Percentiles rank a stretch among this genome's conserved stretches.
Evolutionary conservation across 1,284 basidiomycete species (phyloP).

Genomic region (Puccinia horiana): DNA sequence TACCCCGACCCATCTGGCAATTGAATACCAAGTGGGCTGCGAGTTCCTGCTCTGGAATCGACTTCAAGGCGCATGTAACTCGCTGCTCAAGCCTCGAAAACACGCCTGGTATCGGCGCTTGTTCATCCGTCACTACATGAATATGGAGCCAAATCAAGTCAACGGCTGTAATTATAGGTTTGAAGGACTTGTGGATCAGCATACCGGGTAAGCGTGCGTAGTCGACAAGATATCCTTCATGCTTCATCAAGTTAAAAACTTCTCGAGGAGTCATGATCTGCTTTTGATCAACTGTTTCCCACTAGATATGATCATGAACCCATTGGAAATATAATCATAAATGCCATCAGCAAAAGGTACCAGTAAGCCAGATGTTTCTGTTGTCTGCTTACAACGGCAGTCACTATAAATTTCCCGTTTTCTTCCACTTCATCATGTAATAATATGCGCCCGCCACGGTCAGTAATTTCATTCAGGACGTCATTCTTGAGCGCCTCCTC

Average conservation of each 20-base stretch:
- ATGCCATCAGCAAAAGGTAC: neutral
- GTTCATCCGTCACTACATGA: slow-evolving; percentile 80
- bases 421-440: slow-evolving; percentile 93
- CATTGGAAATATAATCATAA: slow-evolving; percentile 56
- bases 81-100: slow-evolving; percentile 75
- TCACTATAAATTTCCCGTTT: slow-evolving; percentile 73
- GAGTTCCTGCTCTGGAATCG: slow-evolving; percentile 59
- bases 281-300: slow-evolving; percentile 78
- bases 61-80: slow-evolving; percentile 67
- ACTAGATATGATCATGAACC: slow-evolving; percentile 59
- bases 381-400: slow-evolving; percentile 50
- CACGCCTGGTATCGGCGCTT: slow-evolving; percentile 84
- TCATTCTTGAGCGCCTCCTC: slow-evolving; percentile 86
- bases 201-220: slow-evolving; percentile 47
- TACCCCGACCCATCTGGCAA: slow-evolving; percentile 75
- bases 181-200: neutral
- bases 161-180: neutral
- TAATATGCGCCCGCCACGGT: slow-evolving; percentile 77
- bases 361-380: neutral
- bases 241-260: slow-evolving; percentile 65
- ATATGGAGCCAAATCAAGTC: neutral
- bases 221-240: slow-evolving; percentile 44
- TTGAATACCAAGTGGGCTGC: slow-evolving; percentile 77
- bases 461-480: slow-evolving; percentile 75
- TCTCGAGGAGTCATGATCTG: slow-evolving; percentile 94